Evolutionary conservation across 805 yeast genomes (phyloP).

Genomic region (Saccharomycopsis amapae): DNA sequence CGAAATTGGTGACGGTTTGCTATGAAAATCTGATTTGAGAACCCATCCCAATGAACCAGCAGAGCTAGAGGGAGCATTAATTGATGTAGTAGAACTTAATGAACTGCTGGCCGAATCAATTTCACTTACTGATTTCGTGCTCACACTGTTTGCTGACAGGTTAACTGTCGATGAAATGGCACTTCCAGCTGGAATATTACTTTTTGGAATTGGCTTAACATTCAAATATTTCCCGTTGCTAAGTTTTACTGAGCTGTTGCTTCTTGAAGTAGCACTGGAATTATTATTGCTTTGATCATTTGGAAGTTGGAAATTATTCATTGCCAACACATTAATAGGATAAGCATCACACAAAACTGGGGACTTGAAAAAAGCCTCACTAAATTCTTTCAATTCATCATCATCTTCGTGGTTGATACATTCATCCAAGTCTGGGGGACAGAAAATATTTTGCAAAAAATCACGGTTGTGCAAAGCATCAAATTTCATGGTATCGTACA

Average conservation of each 20-base stretch:
- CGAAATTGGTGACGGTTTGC: slow-evolving; percentile 16
- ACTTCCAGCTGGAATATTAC: too few relatives aligned
- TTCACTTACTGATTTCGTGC: too few relatives aligned
- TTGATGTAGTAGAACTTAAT: too few relatives aligned
- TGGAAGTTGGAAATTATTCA: slow-evolving; percentile 66
- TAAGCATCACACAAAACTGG: slow-evolving; percentile 58
- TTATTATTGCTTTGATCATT: slow-evolving; percentile 26
- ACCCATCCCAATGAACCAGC: slow-evolving; percentile 77
- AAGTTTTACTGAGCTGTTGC: slow-evolving; percentile 8
- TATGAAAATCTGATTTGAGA: slow-evolving; percentile 35
- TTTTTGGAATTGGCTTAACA: too few relatives aligned
- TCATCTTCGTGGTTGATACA: slow-evolving; percentile 38
- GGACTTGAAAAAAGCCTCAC: slow-evolving; percentile 37
- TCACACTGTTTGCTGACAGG: too few relatives aligned
- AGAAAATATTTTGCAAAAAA: slow-evolving; percentile 76
- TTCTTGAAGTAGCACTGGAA: slow-evolving; percentile 4
- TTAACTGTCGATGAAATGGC: too few relatives aligned
- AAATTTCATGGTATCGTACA: slow-evolving; percentile 96
- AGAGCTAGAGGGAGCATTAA: neutral
- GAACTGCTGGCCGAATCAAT: too few relatives aligned
- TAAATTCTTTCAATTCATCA: slow-evolving; percentile 26
- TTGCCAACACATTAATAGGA: slow-evolving; percentile 67
- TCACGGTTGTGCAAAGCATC: slow-evolving; percentile 95
- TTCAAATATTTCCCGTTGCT: too few relatives aligned
- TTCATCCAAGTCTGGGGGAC: slow-evolving; percentile 39